These are phyloP conservation scores for Colletotrichum theobromicola DNA, from an alignment of 2,329 filamentous ascomycete species.

Conservation along the genomic window DNA sequence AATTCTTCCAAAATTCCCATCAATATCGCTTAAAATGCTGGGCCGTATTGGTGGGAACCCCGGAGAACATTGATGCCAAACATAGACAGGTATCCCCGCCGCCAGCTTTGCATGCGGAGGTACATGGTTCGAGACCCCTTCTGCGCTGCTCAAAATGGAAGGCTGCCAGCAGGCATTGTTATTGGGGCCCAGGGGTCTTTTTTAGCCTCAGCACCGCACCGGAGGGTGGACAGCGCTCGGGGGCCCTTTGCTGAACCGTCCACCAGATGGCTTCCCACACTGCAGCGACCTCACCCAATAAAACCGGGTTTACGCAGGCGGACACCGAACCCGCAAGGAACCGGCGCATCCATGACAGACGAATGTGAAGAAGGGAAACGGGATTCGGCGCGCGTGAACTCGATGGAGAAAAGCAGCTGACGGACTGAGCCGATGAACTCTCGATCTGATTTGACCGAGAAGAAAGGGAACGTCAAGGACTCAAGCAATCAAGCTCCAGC, in stretches of 20 bases:
- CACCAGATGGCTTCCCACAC: neutral
- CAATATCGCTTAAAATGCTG: conserved; percentile 18
- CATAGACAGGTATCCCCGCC: conserved; percentile 8
- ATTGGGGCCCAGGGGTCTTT: conserved; percentile 1
- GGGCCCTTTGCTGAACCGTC: conserved; percentile 14
- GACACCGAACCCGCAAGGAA: neutral
- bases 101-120: conserved; percentile 14
- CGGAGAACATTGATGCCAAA: conserved; percentile 9
- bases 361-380: neutral
- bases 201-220: conserved; percentile 1
- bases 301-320: neutral
- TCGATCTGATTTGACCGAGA: neutral
- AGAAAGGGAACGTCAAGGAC: neutral
- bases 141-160: conserved; percentile 3
- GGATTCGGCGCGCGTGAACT: neutral
- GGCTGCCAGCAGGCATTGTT: conserved; percentile 4
- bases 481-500: neutral
- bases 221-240: neutral
- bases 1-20: neutral
- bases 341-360: neutral
- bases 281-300: neutral
- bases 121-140: conserved; percentile 14
- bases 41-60: conserved; percentile 5
- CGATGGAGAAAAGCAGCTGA: conserved; percentile 1
- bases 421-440: neutral